Percentiles rank a stretch among this genome's conserved stretches.
These are phyloP conservation scores for Speleostelium caveatum DNA, from an alignment of 78 protist genomes.

Conservation along the genomic window DNA sequence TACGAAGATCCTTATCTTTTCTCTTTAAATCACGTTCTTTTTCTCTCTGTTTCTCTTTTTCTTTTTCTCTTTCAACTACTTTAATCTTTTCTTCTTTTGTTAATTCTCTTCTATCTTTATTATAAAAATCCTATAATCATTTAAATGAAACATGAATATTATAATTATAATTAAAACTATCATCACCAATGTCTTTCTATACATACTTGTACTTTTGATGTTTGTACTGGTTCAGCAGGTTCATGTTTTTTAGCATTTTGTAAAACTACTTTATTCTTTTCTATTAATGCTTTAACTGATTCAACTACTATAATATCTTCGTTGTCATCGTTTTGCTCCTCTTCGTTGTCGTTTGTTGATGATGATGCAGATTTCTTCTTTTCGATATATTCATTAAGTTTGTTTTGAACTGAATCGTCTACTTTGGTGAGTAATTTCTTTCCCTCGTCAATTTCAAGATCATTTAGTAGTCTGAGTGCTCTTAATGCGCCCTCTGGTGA, in stretches of 20 bases:
- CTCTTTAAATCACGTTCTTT: constrained; percentile 34
- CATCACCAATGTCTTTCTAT: not conserved
- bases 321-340: not conserved
- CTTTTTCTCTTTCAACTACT: constrained; percentile 43
- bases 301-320: constrained; percentile 7
- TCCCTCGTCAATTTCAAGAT: constrained; percentile 30
- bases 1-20: constrained; percentile 29
- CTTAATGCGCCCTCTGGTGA: constrained; percentile 64
- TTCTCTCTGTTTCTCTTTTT: constrained; percentile 46
- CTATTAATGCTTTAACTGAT: constrained; percentile 8
- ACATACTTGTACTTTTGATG: no score
- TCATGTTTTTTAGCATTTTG: constrained; percentile 11
- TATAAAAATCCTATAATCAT: constrained; percentile 17
- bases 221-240: not conserved
- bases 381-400: constrained; percentile 32
- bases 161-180: not conserved
- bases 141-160: not conserved
- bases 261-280: constrained; percentile 1
- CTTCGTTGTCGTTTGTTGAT: not conserved
- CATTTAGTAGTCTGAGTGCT: constrained; percentile 58
- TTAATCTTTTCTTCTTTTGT: constrained; percentile 54
- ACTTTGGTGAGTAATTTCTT: constrained; percentile 16
- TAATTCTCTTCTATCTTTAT: constrained; percentile 34
- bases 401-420: constrained; percentile 41
- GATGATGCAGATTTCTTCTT: not conserved